These are phyloP conservation scores for Ophiocordyceps sinensis DNA, from an alignment of 2,329 filamentous ascomycete species.

Conservation along the genomic window DNA sequence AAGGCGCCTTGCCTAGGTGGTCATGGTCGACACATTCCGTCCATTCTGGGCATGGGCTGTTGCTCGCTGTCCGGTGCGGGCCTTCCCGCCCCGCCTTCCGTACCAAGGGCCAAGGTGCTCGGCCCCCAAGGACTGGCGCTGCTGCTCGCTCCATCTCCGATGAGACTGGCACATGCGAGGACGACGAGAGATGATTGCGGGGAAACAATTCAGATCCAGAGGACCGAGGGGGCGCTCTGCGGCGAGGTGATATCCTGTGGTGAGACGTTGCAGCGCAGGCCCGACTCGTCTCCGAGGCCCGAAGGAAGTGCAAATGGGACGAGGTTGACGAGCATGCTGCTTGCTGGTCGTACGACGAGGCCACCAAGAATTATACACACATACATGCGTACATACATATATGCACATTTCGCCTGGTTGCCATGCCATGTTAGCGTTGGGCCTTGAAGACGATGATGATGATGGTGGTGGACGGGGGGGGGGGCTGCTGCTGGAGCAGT, in stretches of 20 bases:
- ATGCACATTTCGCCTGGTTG: too few relatives aligned
- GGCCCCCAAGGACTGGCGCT: too few relatives aligned
- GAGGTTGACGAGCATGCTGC: not conserved
- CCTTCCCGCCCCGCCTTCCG: not conserved
- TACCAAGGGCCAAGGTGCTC: not conserved
- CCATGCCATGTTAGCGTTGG: too few relatives aligned
- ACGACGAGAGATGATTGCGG: not conserved
- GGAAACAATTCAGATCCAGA: not conserved
- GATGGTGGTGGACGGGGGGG: too few relatives aligned
- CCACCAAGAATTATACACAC: not conserved
- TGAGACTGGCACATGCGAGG: too few relatives aligned
- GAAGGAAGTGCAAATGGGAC: not conserved
- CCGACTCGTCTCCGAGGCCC: constrained; percentile 2
- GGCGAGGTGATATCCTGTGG: constrained; percentile 1
- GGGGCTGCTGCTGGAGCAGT: too few relatives aligned
- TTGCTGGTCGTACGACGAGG: not conserved
- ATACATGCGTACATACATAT: not conserved
- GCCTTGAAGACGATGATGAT: too few relatives aligned
- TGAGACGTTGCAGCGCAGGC: constrained; percentile 4
- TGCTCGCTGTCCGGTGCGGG: not conserved
- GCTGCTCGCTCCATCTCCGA: too few relatives aligned
- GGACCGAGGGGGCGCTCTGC: not conserved
- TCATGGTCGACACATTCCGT: too few relatives aligned
- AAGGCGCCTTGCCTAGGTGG: too few relatives aligned
- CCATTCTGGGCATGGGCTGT: too few relatives aligned